phyloP scores from a whole-genome alignment of 345 rosid genomes.

The Gossypium herbaceum region DNA sequence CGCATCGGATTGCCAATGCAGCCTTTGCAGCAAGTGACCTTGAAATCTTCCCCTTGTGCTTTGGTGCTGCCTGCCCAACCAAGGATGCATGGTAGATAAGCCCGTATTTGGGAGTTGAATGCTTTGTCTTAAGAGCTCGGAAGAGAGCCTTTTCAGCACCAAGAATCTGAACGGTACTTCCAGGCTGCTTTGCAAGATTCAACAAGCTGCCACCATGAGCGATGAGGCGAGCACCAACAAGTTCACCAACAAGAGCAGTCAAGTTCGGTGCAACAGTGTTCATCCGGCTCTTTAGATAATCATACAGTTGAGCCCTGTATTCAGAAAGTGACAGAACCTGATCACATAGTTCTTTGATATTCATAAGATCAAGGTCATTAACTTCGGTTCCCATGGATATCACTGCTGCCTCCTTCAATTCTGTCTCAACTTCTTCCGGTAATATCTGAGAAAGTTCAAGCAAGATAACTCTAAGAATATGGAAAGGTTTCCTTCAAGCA shows the following conservation, averaged over 20 bases:
- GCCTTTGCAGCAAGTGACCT: slow-evolving; percentile 88
- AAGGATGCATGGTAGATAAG: slow-evolving; percentile 87
- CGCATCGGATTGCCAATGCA: slow-evolving; percentile 68
- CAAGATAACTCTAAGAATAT: neutral
- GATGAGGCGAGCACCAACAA: slow-evolving; percentile 91
- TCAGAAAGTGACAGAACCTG: slow-evolving; percentile 83
- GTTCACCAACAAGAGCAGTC: slow-evolving; percentile 94
- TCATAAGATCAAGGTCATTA: slow-evolving; percentile 50
- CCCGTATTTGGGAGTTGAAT: slow-evolving; percentile 45
- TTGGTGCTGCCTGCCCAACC: slow-evolving; percentile 86
- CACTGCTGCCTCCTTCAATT: slow-evolving; percentile 74
- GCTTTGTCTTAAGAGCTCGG: slow-evolving; percentile 90
- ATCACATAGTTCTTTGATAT: slow-evolving; percentile 42
- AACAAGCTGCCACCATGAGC: slow-evolving; percentile 90
- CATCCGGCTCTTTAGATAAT: slow-evolving; percentile 80
- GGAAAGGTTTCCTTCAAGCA: neutral
- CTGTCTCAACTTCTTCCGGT: slow-evolving; percentile 65
- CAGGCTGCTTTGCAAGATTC: slow-evolving; percentile 92
- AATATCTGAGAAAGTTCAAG: slow-evolving; percentile 39
- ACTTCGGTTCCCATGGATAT: slow-evolving; percentile 70
- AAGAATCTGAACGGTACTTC: slow-evolving; percentile 88
- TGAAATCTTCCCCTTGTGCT: slow-evolving; percentile 81
- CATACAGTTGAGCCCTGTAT: slow-evolving; percentile 87
- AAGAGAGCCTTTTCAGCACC: slow-evolving; percentile 97
- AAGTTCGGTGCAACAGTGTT: slow-evolving; percentile 89